These are phyloP conservation scores for Fusarium sp. DNA, from an alignment of 2,329 filamentous ascomycete species.

Conservation along the genomic window DNA sequence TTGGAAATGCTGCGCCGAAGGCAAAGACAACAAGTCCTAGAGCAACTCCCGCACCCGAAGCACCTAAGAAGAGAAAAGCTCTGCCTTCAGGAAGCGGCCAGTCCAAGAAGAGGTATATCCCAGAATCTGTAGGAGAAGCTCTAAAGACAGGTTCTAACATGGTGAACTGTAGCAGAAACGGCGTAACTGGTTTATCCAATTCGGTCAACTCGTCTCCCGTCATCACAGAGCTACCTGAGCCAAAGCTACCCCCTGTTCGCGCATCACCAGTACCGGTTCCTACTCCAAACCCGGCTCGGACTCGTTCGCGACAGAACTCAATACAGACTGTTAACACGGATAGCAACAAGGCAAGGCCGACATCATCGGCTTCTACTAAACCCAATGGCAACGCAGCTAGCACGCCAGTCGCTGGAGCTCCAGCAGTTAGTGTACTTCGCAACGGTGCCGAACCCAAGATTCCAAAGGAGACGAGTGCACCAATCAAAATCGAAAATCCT, in stretches of 20 bases:
- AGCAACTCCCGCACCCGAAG: slow-evolving; percentile 72
- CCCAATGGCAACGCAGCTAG: slow-evolving; percentile 59
- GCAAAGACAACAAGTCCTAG: slow-evolving; percentile 70
- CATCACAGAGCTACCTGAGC: slow-evolving; percentile 72
- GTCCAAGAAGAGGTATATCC: slow-evolving; percentile 79
- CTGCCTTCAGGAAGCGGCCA: slow-evolving; percentile 71
- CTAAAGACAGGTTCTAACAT: slow-evolving; percentile 20
- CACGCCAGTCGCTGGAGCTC: slow-evolving; percentile 48
- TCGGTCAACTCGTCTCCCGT: slow-evolving; percentile 80
- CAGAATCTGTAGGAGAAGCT: neutral
- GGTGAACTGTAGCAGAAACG: slow-evolving; percentile 44
- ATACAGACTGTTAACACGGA: slow-evolving; percentile 65
- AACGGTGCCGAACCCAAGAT: slow-evolving; percentile 57
- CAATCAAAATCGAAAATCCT: slow-evolving; percentile 44
- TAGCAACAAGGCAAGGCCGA: slow-evolving; percentile 60
- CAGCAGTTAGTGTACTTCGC: slow-evolving; percentile 41
- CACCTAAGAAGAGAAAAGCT: slow-evolving; percentile 76
- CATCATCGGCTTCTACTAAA: slow-evolving; percentile 69
- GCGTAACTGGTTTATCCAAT: slow-evolving; percentile 66
- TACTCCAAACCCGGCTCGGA: slow-evolving; percentile 69
- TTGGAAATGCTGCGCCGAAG: slow-evolving; percentile 61
- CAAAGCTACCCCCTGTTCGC: slow-evolving; percentile 55
- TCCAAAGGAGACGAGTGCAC: slow-evolving; percentile 55
- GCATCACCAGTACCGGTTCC: slow-evolving; percentile 67
- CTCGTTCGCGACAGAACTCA: slow-evolving; percentile 79